Evolutionary conservation across 1,284 basidiomycete genomes (phyloP).

Genomic region (Singerocomus rubriflavus): DNA sequence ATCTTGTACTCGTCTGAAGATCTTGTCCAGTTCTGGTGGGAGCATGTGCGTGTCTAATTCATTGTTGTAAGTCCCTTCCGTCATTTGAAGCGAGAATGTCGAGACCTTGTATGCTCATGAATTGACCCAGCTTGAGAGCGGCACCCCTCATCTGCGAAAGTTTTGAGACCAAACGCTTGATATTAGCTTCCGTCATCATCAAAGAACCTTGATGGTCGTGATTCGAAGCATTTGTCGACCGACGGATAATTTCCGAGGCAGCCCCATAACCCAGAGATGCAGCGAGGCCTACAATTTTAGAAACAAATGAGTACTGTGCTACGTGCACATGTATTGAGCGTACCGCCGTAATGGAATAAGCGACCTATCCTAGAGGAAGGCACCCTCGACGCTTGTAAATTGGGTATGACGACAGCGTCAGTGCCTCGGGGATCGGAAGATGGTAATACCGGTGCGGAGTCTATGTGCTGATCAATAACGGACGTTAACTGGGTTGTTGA

Average conservation of each 20-base stretch:
- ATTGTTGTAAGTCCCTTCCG: neutral
- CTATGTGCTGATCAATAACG: slow-evolving; percentile 11
- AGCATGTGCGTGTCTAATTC: slow-evolving; percentile 78
- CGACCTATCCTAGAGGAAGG: slow-evolving; percentile 86
- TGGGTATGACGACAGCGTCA: slow-evolving; percentile 34
- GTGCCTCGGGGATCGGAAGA: neutral
- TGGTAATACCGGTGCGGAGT: neutral
- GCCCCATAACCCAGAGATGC: slow-evolving; percentile 72
- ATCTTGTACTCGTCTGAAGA: slow-evolving; percentile 91
- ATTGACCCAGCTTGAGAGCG: slow-evolving; percentile 95
- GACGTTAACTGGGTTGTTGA: neutral
- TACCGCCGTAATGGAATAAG: slow-evolving; percentile 90
- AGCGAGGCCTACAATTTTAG: slow-evolving; percentile 52
- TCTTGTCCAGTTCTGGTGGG: slow-evolving; percentile 85
- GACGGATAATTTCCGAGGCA: slow-evolving; percentile 57
- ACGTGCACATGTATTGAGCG: slow-evolving; percentile 19
- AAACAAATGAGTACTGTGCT: neutral
- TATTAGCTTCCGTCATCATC: slow-evolving; percentile 87
- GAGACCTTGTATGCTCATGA: slow-evolving; percentile 93
- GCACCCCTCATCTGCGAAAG: slow-evolving; percentile 95
- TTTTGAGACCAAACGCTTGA: slow-evolving; percentile 88
- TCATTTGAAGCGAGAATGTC: neutral
- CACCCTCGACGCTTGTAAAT: slow-evolving; percentile 74
- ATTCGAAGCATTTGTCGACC: slow-evolving; percentile 38
- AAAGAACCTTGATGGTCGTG: slow-evolving; percentile 45